Evolutionary conservation across 2,329 filamentous ascomycete species (phyloP), one percentile per base, ranked within the genome.

Genomic region (Microsporum ferrugineum): DNA sequence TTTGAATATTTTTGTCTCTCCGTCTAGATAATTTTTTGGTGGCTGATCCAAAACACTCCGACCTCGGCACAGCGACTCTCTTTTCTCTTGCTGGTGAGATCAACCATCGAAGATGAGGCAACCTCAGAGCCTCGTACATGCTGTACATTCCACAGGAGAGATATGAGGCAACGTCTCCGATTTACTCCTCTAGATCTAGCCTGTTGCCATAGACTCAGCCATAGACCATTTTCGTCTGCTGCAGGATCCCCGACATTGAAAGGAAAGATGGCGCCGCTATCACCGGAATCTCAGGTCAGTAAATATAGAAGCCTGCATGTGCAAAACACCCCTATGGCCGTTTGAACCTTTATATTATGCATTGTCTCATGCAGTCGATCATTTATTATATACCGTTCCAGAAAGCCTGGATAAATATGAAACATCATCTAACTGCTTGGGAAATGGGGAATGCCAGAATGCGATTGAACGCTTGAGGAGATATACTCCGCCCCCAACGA

Each of bases 401-500:
- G 31, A 57, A 57, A 38, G 31, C 23, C 45, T 51, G 43, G 23
- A 27, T 47, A 51, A 27, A 23, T 23, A 23, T 41, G 53, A 36
- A 41, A 57, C 36, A 57, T 57, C 23, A 23, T 57, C 17, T 38
- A 36, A 38, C 53, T 36, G 29, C 8, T 51, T 39, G 38, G 38
- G 38, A 12, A 39, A 12, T 23, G 17, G 17, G 55, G 36, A 34
- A 51, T 29, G 57, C 38, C 64, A 79, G 77, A 70, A 71, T 67
- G 83, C 82, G 43, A 76, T 86, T 68, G 75, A 79, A 47, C 79
- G 82, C 60, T 74, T 86, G 31, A 77, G 82, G 66, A 71, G 75
- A 39, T 86, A 84, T 67, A 71, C 73, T 12, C 76, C 82, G n/a
- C 82, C 82, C 45, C 77, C 80, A 6, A 84, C 82, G 5, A 77